Conservation (phyloP, 2,329 filamentous ascomycete genomes). For the Cercospora sesami region DNA sequence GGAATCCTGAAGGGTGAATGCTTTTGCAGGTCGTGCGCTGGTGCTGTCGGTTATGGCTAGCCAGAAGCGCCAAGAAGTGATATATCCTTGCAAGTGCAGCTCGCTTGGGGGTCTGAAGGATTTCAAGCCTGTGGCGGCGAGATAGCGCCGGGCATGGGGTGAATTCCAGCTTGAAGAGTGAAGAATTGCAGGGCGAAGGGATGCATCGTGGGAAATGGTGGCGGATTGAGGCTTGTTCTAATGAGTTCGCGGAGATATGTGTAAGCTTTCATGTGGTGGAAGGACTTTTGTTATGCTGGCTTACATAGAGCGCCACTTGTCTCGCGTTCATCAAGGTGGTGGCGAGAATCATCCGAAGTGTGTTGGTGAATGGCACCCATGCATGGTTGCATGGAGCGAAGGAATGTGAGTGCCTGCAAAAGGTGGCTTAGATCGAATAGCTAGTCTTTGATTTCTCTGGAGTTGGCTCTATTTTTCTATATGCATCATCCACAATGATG, state of each 20-base stretch:
- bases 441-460: not conserved
- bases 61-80: conserved; percentile 1
- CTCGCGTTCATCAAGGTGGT: not conserved
- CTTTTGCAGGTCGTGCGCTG: not conserved
- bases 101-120: not conserved
- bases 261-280: not conserved
- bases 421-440: not conserved
- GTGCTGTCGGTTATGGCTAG: not conserved
- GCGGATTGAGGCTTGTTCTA: not conserved
- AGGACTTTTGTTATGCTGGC: not conserved
- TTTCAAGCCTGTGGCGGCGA: not conserved
- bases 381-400: not conserved
- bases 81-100: conserved; percentile 4
- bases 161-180: not conserved
- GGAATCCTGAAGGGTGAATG: not conserved
- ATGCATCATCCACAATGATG: not conserved
- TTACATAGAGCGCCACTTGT: not conserved
- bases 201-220: not conserved
- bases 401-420: conserved; percentile 1
- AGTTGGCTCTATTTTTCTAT: not conserved
- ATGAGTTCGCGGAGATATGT: not conserved
- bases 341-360: not conserved
- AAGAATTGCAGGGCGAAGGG: not conserved
- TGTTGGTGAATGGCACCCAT: not conserved
- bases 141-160: not conserved